Conservation (phyloP, 176 grass and related monocot species). For the Juncus inflexus region DNA sequence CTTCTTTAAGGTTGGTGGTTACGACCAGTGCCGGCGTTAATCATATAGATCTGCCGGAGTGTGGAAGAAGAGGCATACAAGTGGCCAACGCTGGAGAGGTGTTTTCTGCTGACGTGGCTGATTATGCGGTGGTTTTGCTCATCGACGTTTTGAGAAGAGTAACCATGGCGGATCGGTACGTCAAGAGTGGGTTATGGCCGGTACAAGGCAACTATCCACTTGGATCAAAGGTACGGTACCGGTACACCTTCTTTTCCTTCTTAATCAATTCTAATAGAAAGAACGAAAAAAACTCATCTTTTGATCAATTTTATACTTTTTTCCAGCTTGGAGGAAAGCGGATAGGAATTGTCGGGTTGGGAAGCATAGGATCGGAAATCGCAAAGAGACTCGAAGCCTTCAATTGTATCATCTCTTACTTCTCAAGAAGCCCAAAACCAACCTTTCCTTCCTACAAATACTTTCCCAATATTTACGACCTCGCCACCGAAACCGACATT, state of each 20-base stretch:
- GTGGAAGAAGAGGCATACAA: slow-evolving; percentile 24
- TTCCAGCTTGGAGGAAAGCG: slow-evolving; percentile 48
- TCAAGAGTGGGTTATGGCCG: slow-evolving; percentile 31
- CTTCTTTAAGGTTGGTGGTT: slow-evolving; percentile 28
- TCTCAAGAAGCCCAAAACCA: slow-evolving; percentile 30
- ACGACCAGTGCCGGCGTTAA: slow-evolving; percentile 28
- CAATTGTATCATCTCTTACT: slow-evolving; percentile 48
- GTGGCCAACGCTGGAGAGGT: slow-evolving; percentile 28
- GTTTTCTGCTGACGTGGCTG: slow-evolving; percentile 30
- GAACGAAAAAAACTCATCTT: not conserved
- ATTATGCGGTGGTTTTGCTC: slow-evolving; percentile 45
- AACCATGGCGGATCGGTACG: slow-evolving; percentile 31
- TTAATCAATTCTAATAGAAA: not conserved
- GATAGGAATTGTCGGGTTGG: slow-evolving; percentile 56
- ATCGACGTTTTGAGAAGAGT: slow-evolving; percentile 37
- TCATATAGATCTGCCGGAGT: slow-evolving; percentile 40
- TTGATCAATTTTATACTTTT: not conserved
- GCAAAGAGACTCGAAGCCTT: slow-evolving; percentile 52
- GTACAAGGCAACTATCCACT: slow-evolving; percentile 26
- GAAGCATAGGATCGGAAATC: slow-evolving; percentile 45
- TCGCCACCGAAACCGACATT: slow-evolving; percentile 37
- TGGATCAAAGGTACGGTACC: slow-evolving; percentile 35
- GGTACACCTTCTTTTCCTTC: not conserved
- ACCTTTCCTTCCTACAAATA: slow-evolving; percentile 16
- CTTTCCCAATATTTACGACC: not conserved